Conservation (phyloP, 2,329 filamentous ascomycete species). For the Penicillium paneum region DNA sequence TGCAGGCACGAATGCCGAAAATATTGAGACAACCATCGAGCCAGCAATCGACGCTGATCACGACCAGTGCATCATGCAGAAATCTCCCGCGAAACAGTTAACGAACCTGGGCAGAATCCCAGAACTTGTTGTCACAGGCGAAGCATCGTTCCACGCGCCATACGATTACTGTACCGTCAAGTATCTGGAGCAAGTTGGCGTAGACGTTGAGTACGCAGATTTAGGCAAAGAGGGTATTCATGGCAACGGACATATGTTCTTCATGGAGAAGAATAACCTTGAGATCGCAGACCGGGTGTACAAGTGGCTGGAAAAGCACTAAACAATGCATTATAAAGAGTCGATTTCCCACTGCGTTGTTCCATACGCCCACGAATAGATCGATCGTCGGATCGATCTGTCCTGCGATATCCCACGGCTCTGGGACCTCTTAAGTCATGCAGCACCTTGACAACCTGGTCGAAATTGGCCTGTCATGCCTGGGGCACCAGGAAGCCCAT, state of each 20-base stretch:
- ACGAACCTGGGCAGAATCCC: conserved; percentile 49
- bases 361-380: not conserved
- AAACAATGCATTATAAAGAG: not conserved
- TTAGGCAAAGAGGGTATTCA: conserved; percentile 46
- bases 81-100: conserved; percentile 43
- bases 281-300: conserved; percentile 4
- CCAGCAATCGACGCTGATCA: not conserved
- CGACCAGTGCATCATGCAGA: conserved; percentile 41
- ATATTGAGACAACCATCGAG: conserved; percentile 5
- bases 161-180: conserved; percentile 56
- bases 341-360: not conserved
- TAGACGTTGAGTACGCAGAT: conserved; percentile 44
- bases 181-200: conserved; percentile 54
- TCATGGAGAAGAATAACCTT: conserved; percentile 28
- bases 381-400: no score
- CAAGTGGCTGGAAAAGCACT: conserved; percentile 1
- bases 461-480: no score
- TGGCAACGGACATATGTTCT: conserved; percentile 55
- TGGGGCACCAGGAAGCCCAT: no score
- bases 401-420: no score
- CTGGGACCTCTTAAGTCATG: no score
- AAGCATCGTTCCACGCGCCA: conserved; percentile 53
- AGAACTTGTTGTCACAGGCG: conserved; percentile 50
- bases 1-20: conserved; percentile 11
- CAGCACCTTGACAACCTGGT: no score